Percentiles rank a stretch among this genome's conserved stretches.
Evolutionary conservation across 257 asterid species (phyloP).

Genomic region (Forsythia viridissima): DNA sequence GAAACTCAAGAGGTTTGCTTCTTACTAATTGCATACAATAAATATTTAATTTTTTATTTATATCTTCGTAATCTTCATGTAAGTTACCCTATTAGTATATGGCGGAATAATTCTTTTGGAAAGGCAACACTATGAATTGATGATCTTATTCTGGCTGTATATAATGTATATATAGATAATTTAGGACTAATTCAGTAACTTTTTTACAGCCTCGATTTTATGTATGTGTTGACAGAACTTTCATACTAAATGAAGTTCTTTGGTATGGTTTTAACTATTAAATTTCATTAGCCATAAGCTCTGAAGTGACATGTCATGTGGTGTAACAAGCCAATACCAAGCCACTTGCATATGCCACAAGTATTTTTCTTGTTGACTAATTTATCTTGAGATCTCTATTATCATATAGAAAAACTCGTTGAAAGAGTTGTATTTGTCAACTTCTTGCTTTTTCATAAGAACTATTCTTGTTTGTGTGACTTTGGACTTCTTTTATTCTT

Average conservation of each 20-base stretch:
- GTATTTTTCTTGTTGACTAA: background rate
- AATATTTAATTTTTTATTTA: background rate
- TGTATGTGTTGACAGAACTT: background rate
- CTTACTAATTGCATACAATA: slow-evolving; percentile 17
- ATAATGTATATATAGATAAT: background rate
- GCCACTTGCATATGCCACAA: background rate
- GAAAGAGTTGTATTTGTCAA: background rate
- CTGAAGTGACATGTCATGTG: background rate
- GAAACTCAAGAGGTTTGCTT: slow-evolving; percentile 92
- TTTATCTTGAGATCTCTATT: background rate
- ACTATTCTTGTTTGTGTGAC: background rate
- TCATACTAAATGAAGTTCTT: background rate
- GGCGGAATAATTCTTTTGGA: background rate
- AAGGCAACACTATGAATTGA: background rate
- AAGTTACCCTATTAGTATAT: background rate
- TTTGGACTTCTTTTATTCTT: background rate
- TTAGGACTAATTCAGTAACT: background rate
- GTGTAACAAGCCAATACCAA: background rate
- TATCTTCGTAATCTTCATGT: background rate
- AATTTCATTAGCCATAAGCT: background rate
- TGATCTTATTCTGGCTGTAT: background rate
- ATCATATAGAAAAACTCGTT: background rate
- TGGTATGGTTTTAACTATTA: background rate
- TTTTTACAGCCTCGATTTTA: background rate
- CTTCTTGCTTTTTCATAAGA: background rate